Percentiles rank a stretch among this genome's conserved stretches.
Conservation (phyloP, 163 green algal genomes). For the Scenedesmus sp. region DNA sequence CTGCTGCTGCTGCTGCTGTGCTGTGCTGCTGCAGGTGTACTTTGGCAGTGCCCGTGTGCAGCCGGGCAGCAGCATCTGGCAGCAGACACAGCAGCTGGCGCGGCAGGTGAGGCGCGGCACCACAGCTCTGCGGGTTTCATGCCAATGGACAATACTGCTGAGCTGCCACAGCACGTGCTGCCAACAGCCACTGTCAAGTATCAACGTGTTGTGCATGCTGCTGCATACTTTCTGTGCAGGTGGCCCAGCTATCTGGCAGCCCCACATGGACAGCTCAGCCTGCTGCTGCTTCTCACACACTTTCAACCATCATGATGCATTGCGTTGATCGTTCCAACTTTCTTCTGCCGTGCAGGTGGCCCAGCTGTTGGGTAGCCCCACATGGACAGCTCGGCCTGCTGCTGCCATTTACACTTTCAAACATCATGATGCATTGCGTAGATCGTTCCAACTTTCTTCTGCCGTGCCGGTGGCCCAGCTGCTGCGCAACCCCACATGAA, state of each 20-base stretch:
- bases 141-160: too few relatives aligned
- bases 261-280: conserved; percentile 80
- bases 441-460: too few relatives aligned
- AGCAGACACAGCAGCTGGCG: neutral
- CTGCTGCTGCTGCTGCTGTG: neutral
- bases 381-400: conserved; percentile 78
- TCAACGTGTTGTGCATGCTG: too few relatives aligned
- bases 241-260: conserved; percentile 66
- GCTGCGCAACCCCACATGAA: too few relatives aligned
- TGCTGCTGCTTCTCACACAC: conserved; percentile 60
- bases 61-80: neutral
- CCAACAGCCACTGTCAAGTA: too few relatives aligned
- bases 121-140: too few relatives aligned
- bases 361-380: conserved; percentile 73
- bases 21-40: conserved; percentile 63
- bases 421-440: too few relatives aligned
- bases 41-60: conserved; percentile 78
- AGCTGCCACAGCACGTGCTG: too few relatives aligned
- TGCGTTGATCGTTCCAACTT: too few relatives aligned
- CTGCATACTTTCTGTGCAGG: too few relatives aligned
- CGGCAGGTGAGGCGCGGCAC: neutral
- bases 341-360: conserved; percentile 69
- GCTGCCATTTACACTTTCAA: conserved; percentile 47
- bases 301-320: too few relatives aligned
- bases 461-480: conserved; percentile 69